Percentiles rank a stretch among this genome's conserved stretches.
phyloP scores from a whole-genome alignment of 352 stramenopile species.

The Phytophthora pluvialis region DNA sequence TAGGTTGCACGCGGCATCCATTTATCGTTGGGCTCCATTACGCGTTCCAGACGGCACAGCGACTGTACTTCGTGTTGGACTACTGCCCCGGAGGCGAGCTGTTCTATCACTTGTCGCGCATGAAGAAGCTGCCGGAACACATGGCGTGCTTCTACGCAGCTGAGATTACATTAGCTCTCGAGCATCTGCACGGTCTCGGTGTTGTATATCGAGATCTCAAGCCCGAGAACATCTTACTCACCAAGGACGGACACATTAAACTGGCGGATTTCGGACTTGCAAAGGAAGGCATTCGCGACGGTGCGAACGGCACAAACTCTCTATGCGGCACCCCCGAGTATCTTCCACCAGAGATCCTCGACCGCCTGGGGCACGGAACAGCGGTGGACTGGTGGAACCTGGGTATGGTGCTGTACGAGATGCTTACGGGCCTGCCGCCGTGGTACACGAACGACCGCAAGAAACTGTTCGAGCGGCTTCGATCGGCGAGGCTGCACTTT shows the following conservation, averaged over 20 bases:
- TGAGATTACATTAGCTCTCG: slow-evolving; percentile 86
- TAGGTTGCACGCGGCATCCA: slow-evolving; percentile 83
- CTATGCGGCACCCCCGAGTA: slow-evolving; percentile 90
- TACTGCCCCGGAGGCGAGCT: slow-evolving; percentile 90
- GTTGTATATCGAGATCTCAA: slow-evolving; percentile 88
- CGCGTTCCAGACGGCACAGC: slow-evolving; percentile 89
- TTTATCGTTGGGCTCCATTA: slow-evolving; percentile 92
- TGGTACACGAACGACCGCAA: slow-evolving; percentile 92
- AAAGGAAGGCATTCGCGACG: slow-evolving; percentile 80
- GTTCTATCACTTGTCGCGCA: slow-evolving; percentile 88
- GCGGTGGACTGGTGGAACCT: slow-evolving; percentile 95
- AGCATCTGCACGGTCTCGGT: slow-evolving; percentile 82
- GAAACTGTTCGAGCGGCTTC: slow-evolving; percentile 88
- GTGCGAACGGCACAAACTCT: slow-evolving; percentile 74
- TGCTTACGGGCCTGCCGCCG: slow-evolving; percentile 82
- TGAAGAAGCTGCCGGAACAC: slow-evolving; percentile 89
- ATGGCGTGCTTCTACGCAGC: slow-evolving; percentile 91
- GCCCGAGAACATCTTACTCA: slow-evolving; percentile 79
- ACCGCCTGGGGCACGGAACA: slow-evolving; percentile 84
- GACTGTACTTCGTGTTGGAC: slow-evolving; percentile 97
- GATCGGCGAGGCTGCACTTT: slow-evolving; percentile 81
- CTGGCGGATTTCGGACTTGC: slow-evolving; percentile 89
- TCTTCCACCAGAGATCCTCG: slow-evolving; percentile 85
- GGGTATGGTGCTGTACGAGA: slow-evolving; percentile 84
- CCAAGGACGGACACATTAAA: slow-evolving; percentile 87